Percentiles rank a stretch among this genome's conserved stretches.
phyloP scores from a whole-genome alignment of 495 filamentous ascomycete genomes.

The Penicillium dipodomyicola region DNA sequence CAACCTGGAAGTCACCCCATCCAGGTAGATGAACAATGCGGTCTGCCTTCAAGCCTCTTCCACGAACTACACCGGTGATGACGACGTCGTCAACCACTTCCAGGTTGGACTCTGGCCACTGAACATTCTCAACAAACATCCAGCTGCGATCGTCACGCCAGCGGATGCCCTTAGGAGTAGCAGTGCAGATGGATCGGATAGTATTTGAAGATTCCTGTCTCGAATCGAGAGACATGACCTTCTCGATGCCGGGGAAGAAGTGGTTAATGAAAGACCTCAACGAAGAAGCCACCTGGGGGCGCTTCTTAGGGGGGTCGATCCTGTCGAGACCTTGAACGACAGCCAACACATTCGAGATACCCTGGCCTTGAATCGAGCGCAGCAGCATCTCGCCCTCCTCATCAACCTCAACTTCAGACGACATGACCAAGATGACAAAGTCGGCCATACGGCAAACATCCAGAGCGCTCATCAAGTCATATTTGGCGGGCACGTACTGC shows the following conservation, averaged over 20 bases:
- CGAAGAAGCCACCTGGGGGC: conserved; percentile 69
- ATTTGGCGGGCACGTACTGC: conserved; percentile 70
- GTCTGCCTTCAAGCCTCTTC: conserved; percentile 83
- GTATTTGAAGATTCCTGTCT: conserved; percentile 85
- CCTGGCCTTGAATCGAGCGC: conserved; percentile 85
- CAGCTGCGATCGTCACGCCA: conserved; percentile 95
- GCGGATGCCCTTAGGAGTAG: conserved; percentile 81
- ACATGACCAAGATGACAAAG: conserved; percentile 81
- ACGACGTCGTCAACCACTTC: conserved; percentile 55
- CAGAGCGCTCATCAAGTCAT: conserved; percentile 69
- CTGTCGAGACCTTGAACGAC: conserved; percentile 75
- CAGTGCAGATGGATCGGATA: conserved; percentile 84
- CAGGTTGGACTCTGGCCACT: conserved; percentile 57
- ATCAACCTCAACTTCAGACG: conserved; percentile 78
- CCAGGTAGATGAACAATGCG: conserved; percentile 87
- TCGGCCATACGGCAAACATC: conserved; percentile 88
- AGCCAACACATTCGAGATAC: conserved; percentile 80
- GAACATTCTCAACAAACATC: conserved; percentile 83
- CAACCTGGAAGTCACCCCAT: conserved; percentile 93
- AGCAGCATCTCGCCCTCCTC: conserved; percentile 76
- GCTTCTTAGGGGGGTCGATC: conserved; percentile 73
- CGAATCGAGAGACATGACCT: conserved; percentile 80
- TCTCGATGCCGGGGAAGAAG: conserved; percentile 87
- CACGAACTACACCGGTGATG: conserved; percentile 84
- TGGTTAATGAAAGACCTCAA: conserved; percentile 88